Base-by-base conservation (phyloP, 2,329 filamentous ascomycete species). In the Zymoseptoria crescenta region DNA sequence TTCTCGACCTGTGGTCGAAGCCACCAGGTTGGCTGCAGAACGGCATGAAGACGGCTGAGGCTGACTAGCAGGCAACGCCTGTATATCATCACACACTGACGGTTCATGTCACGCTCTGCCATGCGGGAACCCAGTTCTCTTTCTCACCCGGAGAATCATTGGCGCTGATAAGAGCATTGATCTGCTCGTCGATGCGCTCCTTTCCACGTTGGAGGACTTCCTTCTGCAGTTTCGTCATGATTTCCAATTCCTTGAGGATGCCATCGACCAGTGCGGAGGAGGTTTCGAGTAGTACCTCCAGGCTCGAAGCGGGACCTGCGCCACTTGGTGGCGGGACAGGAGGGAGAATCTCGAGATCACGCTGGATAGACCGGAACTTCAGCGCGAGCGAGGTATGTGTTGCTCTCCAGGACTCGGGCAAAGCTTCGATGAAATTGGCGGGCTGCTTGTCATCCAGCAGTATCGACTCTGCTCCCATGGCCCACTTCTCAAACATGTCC, bases 221-320 rank as follows among this genome's bases (percentile, higher is more conserved):
- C 52, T 73, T 74, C 72, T 87, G 83, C 58, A 88, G 81, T 66
- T 80, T 77, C 57, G 78, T 78, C 85, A 88, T 88, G 60, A 80
- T 61, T n/a, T 72, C 71, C 62, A 88, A 73, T 74, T 88, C 86
- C n/a, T 74, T 75, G 51, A 85, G 71, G 84, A 87, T 87, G 41
- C 79, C 82, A 53, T 74, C 68, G 10, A 87, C 77, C 51, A 88
- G 70, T 16, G 66, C 68, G 21, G 75, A 70, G 57, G 79, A 82
- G 2, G 75, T 78, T 6, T 70, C 71, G 48, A 87, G 69, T 64
- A 84, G 77, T 28, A 74, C 70, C 21, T 68, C 74, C 57, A 87
- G 67, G 59, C 77, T 81, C n/a, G 51, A 29, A 29, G 73, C 71
- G 55, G 58, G 48, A 45, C 55, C 45, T 41, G 50, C 20, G 24